Evolutionary conservation across 257 asterid genomes (phyloP).

Genomic region (Salvia splendens): DNA sequence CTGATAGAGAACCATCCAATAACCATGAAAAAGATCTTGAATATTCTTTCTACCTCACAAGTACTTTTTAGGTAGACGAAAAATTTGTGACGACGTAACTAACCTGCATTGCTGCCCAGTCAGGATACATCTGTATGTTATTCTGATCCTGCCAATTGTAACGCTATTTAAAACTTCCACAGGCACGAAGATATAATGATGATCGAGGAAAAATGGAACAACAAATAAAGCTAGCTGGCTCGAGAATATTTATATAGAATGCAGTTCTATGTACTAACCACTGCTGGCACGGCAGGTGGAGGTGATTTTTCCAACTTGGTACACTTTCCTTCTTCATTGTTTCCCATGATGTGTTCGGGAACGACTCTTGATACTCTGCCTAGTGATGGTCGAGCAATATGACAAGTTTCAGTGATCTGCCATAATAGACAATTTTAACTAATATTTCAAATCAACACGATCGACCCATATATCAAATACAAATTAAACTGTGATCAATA

Average conservation of each 20-base stretch:
- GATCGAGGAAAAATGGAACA: slow-evolving; percentile 4
- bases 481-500: neutral
- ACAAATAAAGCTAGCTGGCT: neutral
- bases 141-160: slow-evolving; percentile 73
- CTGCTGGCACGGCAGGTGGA: slow-evolving; percentile 50
- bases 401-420: slow-evolving; percentile 29
- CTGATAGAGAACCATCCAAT: slow-evolving; percentile 43
- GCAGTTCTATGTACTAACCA: slow-evolving; percentile 45
- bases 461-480: neutral
- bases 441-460: neutral
- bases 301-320: slow-evolving; percentile 65
- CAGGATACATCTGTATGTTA: slow-evolving; percentile 73
- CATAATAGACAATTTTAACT: neutral
- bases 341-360: slow-evolving; percentile 59
- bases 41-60: slow-evolving; percentile 6
- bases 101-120: slow-evolving; percentile 99
- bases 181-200: slow-evolving; percentile 26
- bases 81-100: neutral
- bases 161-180: slow-evolving; percentile 26
- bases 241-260: neutral
- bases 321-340: slow-evolving; percentile 65
- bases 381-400: slow-evolving; percentile 24
- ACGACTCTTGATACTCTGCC: slow-evolving; percentile 25
- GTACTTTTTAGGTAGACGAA: neutral
- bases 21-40: slow-evolving; percentile 5